These are phyloP conservation scores for Prototheca wickerhamii DNA, from an alignment of 163 green algal genomes.

Conservation along the genomic window DNA sequence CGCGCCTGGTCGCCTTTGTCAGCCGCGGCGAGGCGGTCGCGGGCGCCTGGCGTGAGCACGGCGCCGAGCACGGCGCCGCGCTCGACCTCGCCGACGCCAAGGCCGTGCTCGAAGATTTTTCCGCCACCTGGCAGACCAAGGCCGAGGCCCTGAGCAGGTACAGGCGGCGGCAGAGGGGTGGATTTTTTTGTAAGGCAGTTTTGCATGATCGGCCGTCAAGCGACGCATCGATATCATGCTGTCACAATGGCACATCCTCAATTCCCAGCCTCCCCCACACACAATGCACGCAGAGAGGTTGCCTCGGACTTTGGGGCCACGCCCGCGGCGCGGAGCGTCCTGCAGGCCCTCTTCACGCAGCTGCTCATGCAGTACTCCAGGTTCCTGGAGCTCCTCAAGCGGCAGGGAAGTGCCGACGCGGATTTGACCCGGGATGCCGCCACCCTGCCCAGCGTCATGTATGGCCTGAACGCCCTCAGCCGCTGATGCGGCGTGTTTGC, in stretches of 20 bases:
- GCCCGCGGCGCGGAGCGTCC: slow-evolving; percentile 47
- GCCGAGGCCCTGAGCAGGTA: slow-evolving; percentile 70
- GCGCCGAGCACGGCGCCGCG: too few species aligned
- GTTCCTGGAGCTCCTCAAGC: slow-evolving; percentile 82
- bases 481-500: background rate
- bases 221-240: background rate
- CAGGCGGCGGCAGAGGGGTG: background rate
- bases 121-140: slow-evolving; percentile 49
- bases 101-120: slow-evolving; percentile 42
- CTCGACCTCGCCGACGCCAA: slow-evolving; percentile 30
- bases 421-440: slow-evolving; percentile 58
- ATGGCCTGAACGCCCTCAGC: slow-evolving; percentile 53
- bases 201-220: background rate
- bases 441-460: slow-evolving; percentile 89
- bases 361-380: slow-evolving; percentile 93
- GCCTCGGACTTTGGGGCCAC: slow-evolving; percentile 65
- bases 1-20: slow-evolving; percentile 42
- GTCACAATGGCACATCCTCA: background rate
- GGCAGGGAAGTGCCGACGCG: slow-evolving; percentile 52
- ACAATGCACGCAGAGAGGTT: slow-evolving; percentile 43
- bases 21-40: slow-evolving; percentile 20
- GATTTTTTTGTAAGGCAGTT: background rate
- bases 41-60: too few species aligned
- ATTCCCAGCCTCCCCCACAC: background rate
- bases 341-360: slow-evolving; percentile 80